Evolutionary conservation across 2,329 filamentous ascomycete species (phyloP).

Genomic region (Aspergillus aculeatus): DNA sequence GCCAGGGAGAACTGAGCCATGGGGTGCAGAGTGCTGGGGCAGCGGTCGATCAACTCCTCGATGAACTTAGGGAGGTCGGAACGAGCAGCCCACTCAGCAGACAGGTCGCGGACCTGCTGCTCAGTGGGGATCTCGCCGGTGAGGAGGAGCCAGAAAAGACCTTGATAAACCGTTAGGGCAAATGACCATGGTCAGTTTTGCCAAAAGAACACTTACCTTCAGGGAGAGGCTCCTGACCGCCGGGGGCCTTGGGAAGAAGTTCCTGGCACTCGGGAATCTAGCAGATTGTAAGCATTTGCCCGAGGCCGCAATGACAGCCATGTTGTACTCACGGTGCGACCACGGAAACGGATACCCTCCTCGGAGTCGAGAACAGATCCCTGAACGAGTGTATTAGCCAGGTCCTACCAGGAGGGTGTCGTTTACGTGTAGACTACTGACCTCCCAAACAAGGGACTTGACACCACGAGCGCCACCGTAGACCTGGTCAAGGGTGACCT

Average conservation of each 20-base stretch:
- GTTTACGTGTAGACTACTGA: conserved; percentile 23
- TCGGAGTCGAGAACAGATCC: conserved; percentile 95
- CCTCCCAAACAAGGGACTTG: conserved; percentile 98
- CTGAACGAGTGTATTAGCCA: conserved; percentile 32
- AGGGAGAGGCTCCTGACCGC: conserved; percentile 93
- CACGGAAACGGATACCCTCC: conserved; percentile 99
- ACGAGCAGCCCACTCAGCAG: conserved; percentile 97
- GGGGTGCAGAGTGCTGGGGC: conserved; percentile 96
- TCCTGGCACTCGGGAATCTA: conserved; percentile 97
- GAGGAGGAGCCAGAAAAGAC: conserved; percentile 99
- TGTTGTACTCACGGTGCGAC: conserved; percentile 69
- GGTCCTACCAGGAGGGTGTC: neutral
- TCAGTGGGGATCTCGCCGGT: conserved; percentile 96
- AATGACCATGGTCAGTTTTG: neutral
- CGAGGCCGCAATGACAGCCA: neutral
- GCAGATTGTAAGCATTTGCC: conserved; percentile 22
- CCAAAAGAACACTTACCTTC: conserved; percentile 61
- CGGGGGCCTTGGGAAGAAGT: conserved; percentile 92
- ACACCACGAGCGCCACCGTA: conserved; percentile 99
- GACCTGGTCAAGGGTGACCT: conserved; percentile 98
- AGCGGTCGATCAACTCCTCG: conserved; percentile 99
- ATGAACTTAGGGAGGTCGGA: conserved; percentile 97
- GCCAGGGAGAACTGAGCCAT: conserved; percentile 99
- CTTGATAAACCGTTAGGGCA: conserved; percentile 39
- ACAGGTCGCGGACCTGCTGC: conserved; percentile 97